Base-by-base conservation (phyloP, 371 early-diverging fungal species). In the Haplosporangium sp. region DNA sequence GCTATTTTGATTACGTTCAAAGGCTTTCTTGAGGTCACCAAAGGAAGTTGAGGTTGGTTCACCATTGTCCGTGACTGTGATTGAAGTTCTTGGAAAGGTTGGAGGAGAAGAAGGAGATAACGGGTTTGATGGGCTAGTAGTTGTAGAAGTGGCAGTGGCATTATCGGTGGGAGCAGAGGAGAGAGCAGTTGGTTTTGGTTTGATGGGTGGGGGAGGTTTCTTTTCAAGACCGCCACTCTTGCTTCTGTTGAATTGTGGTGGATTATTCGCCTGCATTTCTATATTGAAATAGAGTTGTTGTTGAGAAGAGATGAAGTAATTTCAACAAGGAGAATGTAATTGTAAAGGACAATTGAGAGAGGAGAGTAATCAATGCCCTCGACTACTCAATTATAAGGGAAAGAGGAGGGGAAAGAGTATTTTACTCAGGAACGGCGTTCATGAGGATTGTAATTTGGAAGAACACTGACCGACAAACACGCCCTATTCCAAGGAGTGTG, bases 1-100 rank as follows among this genome's bases (percentile, higher is more conserved):
- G 27, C 55, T 67, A 64, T 73, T 74, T 42, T 74, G 71, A n/a
- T 78, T 65, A 8, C 65, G 60, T 37, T 79, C 81, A 71, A 79
- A 79, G 7, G 74, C 56, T 35, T 68, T 74, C 35, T 50, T 70
- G 52, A 79, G 59, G 59, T 79, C 74, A 15, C 81, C 81, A 58
- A 79, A 71, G 50, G 81, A 69, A 39, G 48, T 76, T 27, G 69
- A 76, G 2, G 74, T 34, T 2, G 65, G 57, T 8, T 60, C 56
- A 4, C 63, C 71, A 42, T 67, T 62, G 20, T 70, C 67, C 13
- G 70, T 67, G 67, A 70, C 63, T 11, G 64, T 67, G 61, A 58
- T 61, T 3, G 53, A 37, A 20, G 62, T 19, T 48, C 58, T 64
- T 20, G 63, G 69, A 15, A 45, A 57, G 50, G 52, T 15, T 4